Conservation (phyloP, 2,329 filamentous ascomycete species). For the Trichoderma citrinoviride region DNA sequence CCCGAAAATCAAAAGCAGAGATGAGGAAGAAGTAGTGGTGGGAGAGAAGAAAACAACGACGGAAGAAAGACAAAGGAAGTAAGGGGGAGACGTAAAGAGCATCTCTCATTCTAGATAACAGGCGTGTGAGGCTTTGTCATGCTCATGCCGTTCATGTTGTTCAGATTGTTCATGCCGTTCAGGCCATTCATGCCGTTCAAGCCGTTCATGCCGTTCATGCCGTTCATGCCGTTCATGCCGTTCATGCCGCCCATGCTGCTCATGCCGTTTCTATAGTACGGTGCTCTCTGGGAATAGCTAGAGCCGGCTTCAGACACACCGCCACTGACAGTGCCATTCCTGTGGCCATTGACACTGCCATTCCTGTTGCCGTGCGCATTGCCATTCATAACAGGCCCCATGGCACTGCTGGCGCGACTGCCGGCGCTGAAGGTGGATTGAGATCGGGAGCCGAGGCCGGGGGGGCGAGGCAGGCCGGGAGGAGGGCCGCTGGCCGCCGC, state of each 20-base stretch:
- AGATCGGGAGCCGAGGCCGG: constrained; percentile 55
- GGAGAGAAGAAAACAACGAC: background rate
- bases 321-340: background rate
- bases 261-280: background rate
- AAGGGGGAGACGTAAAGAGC: background rate
- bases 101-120: background rate
- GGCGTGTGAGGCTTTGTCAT: background rate
- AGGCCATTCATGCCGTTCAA: background rate
- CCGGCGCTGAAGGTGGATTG: background rate
- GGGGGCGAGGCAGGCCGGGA: constrained; percentile 74
- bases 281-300: background rate
- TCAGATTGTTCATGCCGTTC: background rate
- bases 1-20: background rate
- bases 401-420: background rate
- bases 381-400: background rate
- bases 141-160: background rate
- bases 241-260: background rate
- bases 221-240: background rate
- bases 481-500: constrained; percentile 72
- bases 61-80: background rate
- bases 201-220: background rate
- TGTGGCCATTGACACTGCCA: background rate
- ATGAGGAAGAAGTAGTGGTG: background rate
- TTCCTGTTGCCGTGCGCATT: background rate
- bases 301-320: background rate